Percentiles rank a stretch among this genome's conserved stretches.
Conservation (phyloP, 768 basidiomycete genomes). For the Leccinum sublutescens region DNA sequence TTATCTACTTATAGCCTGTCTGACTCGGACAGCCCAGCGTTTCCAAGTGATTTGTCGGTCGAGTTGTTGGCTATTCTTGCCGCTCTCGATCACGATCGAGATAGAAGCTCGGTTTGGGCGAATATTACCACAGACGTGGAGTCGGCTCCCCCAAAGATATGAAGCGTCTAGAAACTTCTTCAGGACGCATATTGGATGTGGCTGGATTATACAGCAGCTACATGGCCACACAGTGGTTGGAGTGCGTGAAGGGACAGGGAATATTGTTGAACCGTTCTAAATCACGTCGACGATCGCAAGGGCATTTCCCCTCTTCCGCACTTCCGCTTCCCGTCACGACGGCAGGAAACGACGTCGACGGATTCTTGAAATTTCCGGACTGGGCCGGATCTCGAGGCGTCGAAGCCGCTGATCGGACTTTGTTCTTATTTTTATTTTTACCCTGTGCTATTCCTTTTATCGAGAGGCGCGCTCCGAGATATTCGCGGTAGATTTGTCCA, state of each 20-base stretch:
- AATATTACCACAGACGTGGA: constrained; percentile 8
- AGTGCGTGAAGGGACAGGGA: background rate
- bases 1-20: background rate
- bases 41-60: background rate
- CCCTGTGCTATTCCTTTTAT: constrained; percentile 8
- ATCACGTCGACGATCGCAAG: constrained; percentile 7
- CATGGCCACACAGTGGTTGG: background rate
- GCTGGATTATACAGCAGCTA: background rate
- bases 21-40: background rate
- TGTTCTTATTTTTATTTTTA: background rate
- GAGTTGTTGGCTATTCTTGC: constrained; percentile 11
- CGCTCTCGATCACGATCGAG: constrained; percentile 21
- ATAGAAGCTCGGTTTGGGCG: constrained; percentile 6
- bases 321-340: constrained; percentile 2
- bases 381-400: constrained; percentile 17
- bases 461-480: constrained; percentile 15
- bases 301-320: constrained; percentile 1
- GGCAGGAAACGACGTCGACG: background rate
- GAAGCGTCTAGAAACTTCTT: background rate
- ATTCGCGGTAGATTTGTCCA: constrained; percentile 18
- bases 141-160: background rate
- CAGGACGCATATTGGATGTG: background rate
- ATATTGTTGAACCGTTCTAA: background rate
- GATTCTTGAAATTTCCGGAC: constrained; percentile 20
- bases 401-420: constrained; percentile 22